Percentiles rank a stretch among this genome's conserved stretches.
Conservation (phyloP, 2,329 filamentous ascomycete genomes). For the Iodosphaeria phyllophila region DNA sequence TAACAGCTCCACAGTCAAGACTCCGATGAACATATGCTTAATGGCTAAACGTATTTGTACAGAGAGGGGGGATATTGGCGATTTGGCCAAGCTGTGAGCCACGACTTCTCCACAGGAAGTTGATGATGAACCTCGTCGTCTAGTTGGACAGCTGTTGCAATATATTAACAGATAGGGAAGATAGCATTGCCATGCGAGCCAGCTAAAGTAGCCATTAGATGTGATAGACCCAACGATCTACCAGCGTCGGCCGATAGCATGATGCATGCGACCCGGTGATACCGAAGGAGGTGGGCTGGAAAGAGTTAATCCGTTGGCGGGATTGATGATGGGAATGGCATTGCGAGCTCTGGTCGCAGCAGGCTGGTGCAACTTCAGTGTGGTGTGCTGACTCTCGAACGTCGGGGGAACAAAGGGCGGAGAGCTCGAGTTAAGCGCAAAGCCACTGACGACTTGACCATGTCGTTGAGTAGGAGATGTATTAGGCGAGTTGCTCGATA, state of each 20-base stretch:
- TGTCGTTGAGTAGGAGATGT: conserved; percentile 82
- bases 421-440: conserved; percentile 52
- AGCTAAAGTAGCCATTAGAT: too few relatives aligned
- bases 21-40: too few relatives aligned
- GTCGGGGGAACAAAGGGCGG: conserved; percentile 46
- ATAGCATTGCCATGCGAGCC: too few relatives aligned
- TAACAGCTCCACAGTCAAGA: too few relatives aligned
- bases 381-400: conserved; percentile 45
- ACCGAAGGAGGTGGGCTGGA: conserved; percentile 68
- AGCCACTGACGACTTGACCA: conserved; percentile 56
- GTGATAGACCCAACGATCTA: too few relatives aligned
- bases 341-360: conserved; percentile 79
- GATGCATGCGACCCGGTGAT: conserved; percentile 42
- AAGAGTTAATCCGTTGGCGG: conserved; percentile 72
- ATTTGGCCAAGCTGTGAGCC: too few relatives aligned
- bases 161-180: too few relatives aligned
- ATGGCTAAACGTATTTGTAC: too few relatives aligned
- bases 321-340: conserved; percentile 95
- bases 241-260: conserved; percentile 33
- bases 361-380: conserved; percentile 77
- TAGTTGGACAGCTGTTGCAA: too few relatives aligned
- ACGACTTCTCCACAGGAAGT: too few relatives aligned
- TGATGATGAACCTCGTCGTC: too few relatives aligned
- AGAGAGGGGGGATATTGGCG: too few relatives aligned
- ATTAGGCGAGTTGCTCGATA: conserved; percentile 86